These are phyloP conservation scores for Agapanthus africanus DNA, from an alignment of 106 monocot genomes.

Conservation along the genomic window DNA sequence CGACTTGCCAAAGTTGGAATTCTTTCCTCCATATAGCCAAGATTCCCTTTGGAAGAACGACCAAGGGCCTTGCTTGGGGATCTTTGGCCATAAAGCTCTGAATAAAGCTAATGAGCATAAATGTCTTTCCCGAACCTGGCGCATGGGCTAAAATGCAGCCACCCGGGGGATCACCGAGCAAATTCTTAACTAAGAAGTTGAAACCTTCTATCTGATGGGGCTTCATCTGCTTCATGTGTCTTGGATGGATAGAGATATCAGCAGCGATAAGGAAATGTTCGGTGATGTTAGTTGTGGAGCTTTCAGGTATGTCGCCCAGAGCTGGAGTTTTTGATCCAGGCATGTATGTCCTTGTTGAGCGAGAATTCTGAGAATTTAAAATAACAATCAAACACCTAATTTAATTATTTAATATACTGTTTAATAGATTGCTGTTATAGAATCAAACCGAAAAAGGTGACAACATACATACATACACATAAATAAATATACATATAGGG, in stretches of 20 bases:
- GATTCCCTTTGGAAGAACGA: slow-evolving; percentile 88
- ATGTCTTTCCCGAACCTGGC: slow-evolving; percentile 94
- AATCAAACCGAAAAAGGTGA: neutral
- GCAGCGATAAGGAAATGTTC: slow-evolving; percentile 19
- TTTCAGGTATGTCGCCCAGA: slow-evolving; percentile 17
- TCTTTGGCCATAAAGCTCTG: slow-evolving; percentile 87
- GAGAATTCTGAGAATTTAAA: slow-evolving; percentile 25
- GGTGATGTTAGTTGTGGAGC: slow-evolving; percentile 10
- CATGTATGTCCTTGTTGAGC: slow-evolving; percentile 27
- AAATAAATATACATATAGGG: too few species aligned
- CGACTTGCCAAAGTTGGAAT: slow-evolving; percentile 78
- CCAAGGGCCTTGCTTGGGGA: slow-evolving; percentile 58
- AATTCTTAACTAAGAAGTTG: slow-evolving; percentile 75
- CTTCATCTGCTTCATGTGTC: slow-evolving; percentile 72
- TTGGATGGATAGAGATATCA: slow-evolving; percentile 72
- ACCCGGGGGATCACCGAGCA: slow-evolving; percentile 70
- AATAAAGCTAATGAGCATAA: slow-evolving; percentile 96
- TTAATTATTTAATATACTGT: neutral
- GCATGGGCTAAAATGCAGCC: slow-evolving; percentile 98
- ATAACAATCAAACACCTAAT: neutral
- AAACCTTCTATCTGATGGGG: slow-evolving; percentile 90
- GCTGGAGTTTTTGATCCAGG: slow-evolving; percentile 16
- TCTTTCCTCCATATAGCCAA: slow-evolving; percentile 79
- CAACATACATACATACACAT: neutral
- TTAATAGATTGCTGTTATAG: neutral